Percentiles rank a stretch among this genome's conserved stretches.
phyloP scores from a whole-genome alignment of 2,329 filamentous ascomycete species.

The Fusarium chaquense region DNA sequence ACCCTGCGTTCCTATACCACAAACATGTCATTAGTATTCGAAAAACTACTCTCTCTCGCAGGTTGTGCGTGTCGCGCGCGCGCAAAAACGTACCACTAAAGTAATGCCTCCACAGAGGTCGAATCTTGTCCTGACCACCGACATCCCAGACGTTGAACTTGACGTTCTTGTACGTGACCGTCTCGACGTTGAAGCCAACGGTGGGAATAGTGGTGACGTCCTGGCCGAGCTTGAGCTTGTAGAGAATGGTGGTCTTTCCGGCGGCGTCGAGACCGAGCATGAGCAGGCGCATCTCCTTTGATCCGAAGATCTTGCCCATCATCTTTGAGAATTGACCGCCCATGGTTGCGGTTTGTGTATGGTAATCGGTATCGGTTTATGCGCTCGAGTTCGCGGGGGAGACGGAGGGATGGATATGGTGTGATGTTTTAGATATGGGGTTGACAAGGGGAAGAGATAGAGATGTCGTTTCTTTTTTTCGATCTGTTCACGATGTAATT shows the following conservation, averaged over 20 bases:
- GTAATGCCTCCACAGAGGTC: slow-evolving; percentile 97
- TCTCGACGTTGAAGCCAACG: slow-evolving; percentile 99
- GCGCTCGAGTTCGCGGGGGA: background rate
- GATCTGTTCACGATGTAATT: slow-evolving; percentile 15
- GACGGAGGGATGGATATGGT: background rate
- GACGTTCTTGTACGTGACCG: slow-evolving; percentile 98
- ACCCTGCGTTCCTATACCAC: slow-evolving; percentile 82
- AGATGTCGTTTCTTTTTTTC: slow-evolving; percentile 9
- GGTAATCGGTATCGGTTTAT: slow-evolving; percentile 2
- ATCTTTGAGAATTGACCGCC: slow-evolving; percentile 94
- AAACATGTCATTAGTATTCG: slow-evolving; percentile 1
- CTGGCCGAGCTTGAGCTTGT: slow-evolving; percentile 98
- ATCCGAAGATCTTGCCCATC: slow-evolving; percentile 98
- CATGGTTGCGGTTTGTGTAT: slow-evolving; percentile 68
- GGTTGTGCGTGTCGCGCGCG: background rate
- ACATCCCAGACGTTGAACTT: slow-evolving; percentile 99
- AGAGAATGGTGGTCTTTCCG: slow-evolving; percentile 98
- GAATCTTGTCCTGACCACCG: slow-evolving; percentile 98
- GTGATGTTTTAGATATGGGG: background rate
- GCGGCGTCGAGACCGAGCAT: slow-evolving; percentile 98
- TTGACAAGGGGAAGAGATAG: background rate
- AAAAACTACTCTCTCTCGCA: background rate
- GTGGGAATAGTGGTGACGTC: slow-evolving; percentile 98
- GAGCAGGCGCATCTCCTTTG: slow-evolving; percentile 97
- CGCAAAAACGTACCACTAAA: slow-evolving; percentile 74